Evolutionary conservation across 116 monocot species (phyloP), one percentile per base, ranked within the genome.

Genomic region (Dioscorea cayenensis): DNA sequence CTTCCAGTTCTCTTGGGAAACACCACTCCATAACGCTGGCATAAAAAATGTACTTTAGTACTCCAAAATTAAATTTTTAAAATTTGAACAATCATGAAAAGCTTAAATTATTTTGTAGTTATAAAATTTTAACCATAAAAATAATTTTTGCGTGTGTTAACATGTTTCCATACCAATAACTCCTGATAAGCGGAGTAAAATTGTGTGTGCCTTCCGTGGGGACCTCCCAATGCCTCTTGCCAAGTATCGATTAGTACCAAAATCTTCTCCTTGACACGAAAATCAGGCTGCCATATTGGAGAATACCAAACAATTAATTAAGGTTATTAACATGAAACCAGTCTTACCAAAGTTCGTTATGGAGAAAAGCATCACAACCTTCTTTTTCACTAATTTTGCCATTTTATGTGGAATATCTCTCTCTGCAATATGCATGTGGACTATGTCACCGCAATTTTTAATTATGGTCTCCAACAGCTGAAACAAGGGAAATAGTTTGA

Each of bases 161-260:
- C 28, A 65, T 28, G 23, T 20, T 23, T 12, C 10, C 55, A 61
- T 85, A 99, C 99, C 89, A 89, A 64, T 14, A 99, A 72, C 66
- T 94, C 94, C 74, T 89, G 99, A 66, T 99, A 99, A 55, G 94
- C 99, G 49, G 78, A 81, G 77, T 83, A 89, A 63, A 94, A 99
- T 60, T 99, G 99, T 19, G 91, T 91, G 78, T 94, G 82, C 81
- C 82, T 91, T 66, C 91, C 99, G 66, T 89, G 84, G 79, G 94
- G 80, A 12, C 94, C 97, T 67, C 93, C 94, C 82, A 99, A 99
- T 60, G 94, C 91, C 82, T 99, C 99, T 85, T 99, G 99, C 99
- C 99, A 99, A 6, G 87, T 94, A 82, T 99, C 90, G 64, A 99
- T 80, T 69, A 99, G 66, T 66, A 79, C 28, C 36, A 99, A 75